Base-by-base conservation (phyloP, 2,329 filamentous ascomycete genomes). In the Phaeoacremonium minimum region DNA sequence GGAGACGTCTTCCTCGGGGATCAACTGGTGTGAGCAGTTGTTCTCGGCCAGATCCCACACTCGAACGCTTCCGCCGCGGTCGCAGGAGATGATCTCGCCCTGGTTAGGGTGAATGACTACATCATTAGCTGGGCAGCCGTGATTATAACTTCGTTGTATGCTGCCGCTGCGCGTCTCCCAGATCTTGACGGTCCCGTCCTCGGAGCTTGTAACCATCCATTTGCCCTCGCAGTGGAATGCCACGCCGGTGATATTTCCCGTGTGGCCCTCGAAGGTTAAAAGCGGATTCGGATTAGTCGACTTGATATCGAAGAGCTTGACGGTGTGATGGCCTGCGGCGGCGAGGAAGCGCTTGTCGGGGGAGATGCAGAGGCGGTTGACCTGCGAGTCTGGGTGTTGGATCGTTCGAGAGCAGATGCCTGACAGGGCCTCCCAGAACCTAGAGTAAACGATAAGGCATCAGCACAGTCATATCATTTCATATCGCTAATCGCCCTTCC, bases 101-200 rank as follows among this genome's bases (percentile, higher is more conserved):
- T 98, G 93, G 57, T 98, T 98, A 0, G 93, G 93, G 60, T 98
- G 93, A 38, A 98, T 98, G n/a, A 97, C 93, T 7, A 98, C 93
- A 61, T 98, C 93, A 55, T 96, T 98, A 35, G 91, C 93, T 0
- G 93, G 82, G 20, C 81, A 83, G 36, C 85, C 86, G 58, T 98
- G 93, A 48, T 78, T 83, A 60, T 98, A 98, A 63, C 91, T 95
- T 37, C 93, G 80, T 64, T 98, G 93, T 37, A 97, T 80, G 40
- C 77, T 82, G 31, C 87, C 91, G 11, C 77, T 86, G 32, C 90
- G 73, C 5, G 89, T 95, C 59, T 96, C 91, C 90, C 90, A 96
- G 46, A 96, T 95, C 71, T 95, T 95, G 55, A 96, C 90, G 1
- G 88, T 95, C 51, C 90, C 87, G 56, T 98, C 93, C 63, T 98